phyloP scores from a whole-genome alignment of 129 eudicot species.

The sunflower (Helianthus annuus) region HanXRQr2.0-SUNRISE NC_035438.2:91143137-91143636 shows the following conservation, averaged over 20 bases:
- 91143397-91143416: background rate
- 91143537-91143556: background rate
- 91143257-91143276: too few species aligned
- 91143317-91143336: background rate
- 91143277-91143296: too few species aligned
- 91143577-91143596: background rate
- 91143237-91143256: too few species aligned
- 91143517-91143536: constrained; percentile 47
- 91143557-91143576: background rate
- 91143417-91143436: constrained; percentile 9
- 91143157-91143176: too few species aligned
- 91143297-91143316: too few species aligned
- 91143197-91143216: too few species aligned
- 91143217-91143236: too few species aligned
- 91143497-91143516: constrained; percentile 60
- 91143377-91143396: constrained; percentile 2
- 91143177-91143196: too few species aligned
- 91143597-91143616: too few species aligned
- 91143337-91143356: constrained; percentile 9
- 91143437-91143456: constrained; percentile 34
- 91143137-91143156: too few species aligned
- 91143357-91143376: background rate
- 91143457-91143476: constrained; percentile 76
- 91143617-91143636: too few species aligned
- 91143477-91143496: constrained; percentile 79